phyloP scores from a whole-genome alignment of 2,329 filamentous ascomycete genomes.

The Fusarium sp. region DNA sequence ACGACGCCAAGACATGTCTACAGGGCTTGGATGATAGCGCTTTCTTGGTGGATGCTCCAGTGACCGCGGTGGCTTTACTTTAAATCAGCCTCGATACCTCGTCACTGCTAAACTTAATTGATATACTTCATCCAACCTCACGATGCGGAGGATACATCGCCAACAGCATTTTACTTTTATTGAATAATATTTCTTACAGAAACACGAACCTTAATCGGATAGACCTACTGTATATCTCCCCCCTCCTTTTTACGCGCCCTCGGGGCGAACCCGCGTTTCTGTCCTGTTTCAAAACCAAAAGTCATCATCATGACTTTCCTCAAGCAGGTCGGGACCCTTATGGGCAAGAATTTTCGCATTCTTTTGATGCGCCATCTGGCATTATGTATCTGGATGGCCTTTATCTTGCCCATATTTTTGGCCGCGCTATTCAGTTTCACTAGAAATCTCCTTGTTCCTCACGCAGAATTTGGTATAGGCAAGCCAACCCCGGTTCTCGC shows the following conservation, averaged over 20 bases:
- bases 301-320: constrained; percentile 61
- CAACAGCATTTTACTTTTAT: not conserved
- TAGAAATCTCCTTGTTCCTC: constrained; percentile 85
- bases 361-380: constrained; percentile 66
- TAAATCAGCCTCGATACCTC: constrained; percentile 13
- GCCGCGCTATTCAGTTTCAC: constrained; percentile 75
- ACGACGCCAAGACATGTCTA: not conserved
- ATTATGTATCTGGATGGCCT: constrained; percentile 67
- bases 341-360: constrained; percentile 72
- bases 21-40: not conserved
- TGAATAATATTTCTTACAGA: not conserved
- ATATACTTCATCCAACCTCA: not conserved
- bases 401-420: constrained; percentile 70
- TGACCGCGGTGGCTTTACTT: not conserved
- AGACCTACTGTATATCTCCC: not conserved
- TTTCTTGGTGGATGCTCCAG: not conserved
- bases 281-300: not conserved
- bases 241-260: no score
- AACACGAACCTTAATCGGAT: not conserved
- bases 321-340: constrained; percentile 71
- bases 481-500: constrained; percentile 70
- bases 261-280: not conserved
- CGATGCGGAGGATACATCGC: not conserved
- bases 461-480: constrained; percentile 80
- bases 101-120: not conserved